phyloP scores from a whole-genome alignment of 225 moss, liverwort and hornwort species.

The Polytrichum formosum region DNA sequence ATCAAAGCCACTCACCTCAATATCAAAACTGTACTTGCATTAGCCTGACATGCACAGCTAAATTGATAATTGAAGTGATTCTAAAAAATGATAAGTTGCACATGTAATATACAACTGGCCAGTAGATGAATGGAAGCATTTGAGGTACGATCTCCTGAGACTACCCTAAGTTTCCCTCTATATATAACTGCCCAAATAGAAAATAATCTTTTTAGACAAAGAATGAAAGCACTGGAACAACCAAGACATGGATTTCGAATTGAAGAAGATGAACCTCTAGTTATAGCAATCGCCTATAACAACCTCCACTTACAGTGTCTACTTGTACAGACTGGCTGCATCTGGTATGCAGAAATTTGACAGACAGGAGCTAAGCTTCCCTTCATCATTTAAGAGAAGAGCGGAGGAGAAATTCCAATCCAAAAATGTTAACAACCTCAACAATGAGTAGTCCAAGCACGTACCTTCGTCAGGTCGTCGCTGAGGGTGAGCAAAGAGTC shows the following conservation, averaged over 20 bases:
- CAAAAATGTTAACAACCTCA: no score
- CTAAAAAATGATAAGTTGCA: neutral
- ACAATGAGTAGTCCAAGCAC: neutral
- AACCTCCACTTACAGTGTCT: no score
- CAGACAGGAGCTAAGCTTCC: no score
- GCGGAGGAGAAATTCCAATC: no score
- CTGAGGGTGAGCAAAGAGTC: conserved; percentile 91
- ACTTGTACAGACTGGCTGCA: no score
- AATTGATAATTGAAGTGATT: neutral
- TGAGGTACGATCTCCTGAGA: no score
- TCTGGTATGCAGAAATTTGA: no score
- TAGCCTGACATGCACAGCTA: neutral
- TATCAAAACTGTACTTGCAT: neutral
- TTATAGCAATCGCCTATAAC: neutral
- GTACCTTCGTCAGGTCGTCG: conserved; percentile 87
- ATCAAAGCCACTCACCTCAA: neutral
- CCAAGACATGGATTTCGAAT: neutral
- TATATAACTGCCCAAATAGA: no score
- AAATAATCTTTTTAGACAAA: neutral
- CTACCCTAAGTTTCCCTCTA: no score
- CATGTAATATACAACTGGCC: no score
- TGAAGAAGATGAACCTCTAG: neutral
- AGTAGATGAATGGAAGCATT: no score
- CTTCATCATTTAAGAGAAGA: no score
- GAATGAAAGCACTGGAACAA: neutral